Evolutionary conservation across 495 filamentous ascomycete genomes (phyloP), one percentile per base, ranked within the genome.

Genomic region (Chaetomidium leptoderma): DNA sequence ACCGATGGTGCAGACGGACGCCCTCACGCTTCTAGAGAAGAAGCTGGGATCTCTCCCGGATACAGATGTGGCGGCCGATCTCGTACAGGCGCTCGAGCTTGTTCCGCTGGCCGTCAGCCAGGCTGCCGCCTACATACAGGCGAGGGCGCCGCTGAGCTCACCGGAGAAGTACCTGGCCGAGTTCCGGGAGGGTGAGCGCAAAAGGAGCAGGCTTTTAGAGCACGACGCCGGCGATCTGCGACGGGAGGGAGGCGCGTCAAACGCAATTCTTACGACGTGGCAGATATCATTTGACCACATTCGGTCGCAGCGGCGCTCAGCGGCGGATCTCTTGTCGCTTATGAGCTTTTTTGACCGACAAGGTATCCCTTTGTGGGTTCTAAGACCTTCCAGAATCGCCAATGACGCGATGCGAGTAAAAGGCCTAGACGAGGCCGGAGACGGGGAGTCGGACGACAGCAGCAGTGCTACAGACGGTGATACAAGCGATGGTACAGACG

Each of bases 21-120:
- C 67, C 13, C 50, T 48, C 9, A 30, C 23, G 6, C 70, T 79
- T 39, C 58, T 79, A 2, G 24, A 64, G 53, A 58, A 63, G 37
- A 64, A 66, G 30, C 58, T 76, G 19, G 54, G 48, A n/a, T 57
- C 43, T 10, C 44, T 37, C 35, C 33, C 50, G 33, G 65, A 67
- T 45, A 19, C 46, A 8, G 40, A 65, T 16, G 44, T 56, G 39
- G 61, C 49, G 11, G 46, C 24, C n/a, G 48, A 70, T 24, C 70
- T 81, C 1, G 59, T 68, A 16, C 54, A 53, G 27, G 67, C 64
- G 19, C 71, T 82, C 6, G 76, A 77, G 8, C 70, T 57, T 40
- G 69, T 83, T 58, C 77, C 80, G n/a, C 72, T 82, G 16, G 77
- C 78, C 3, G n/a, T n/a, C n/a, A n/a, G n/a, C n/a, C n/a, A n/a